Evolutionary conservation across 441 rosid species (phyloP), one percentile per base, ranked within the genome.

Genomic region (Populus trichocarpa): DNA sequence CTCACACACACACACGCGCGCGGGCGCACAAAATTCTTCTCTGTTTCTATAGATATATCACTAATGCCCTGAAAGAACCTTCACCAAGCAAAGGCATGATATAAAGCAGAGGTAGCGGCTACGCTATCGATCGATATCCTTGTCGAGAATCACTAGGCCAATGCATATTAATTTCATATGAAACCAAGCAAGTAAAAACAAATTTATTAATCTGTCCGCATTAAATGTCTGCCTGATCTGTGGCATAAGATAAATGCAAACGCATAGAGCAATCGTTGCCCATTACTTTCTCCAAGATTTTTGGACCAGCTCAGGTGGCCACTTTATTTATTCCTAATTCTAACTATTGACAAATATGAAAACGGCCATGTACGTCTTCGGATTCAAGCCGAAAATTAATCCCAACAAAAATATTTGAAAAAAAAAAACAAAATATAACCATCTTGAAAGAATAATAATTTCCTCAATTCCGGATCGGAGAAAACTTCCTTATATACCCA

Each of bases 51-150:
- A 72, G 79, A 83, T 78, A 13, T 72, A 36, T 80, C 83, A 74
- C 81, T 67, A 23, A 78, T 13, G 86, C 86, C 65, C 79, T 88
- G 89, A 81, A 84, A 84, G 83, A 81, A 30, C 81, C 83, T 76
- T n/a, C 36, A 28, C 72, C 78, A 40, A 50, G 40, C 23, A 11
- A 42, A 40, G 67, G 3, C 68, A 46, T 57, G 50, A 75, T 79
- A 70, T 75, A 82, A 65, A 79, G 77, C 16, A 0, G 25, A 4
- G 0, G 7, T 5, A 53, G 61, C n/a, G 61, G n/a, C 61, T 16
- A 6, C 59, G 2, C n/a, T 50, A 14, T 72, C n/a, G 2, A 14
- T 72, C n/a, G 2, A 6, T 50, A 14, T 72, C 42, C 71, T 78
- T 53, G 73, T 35, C 46, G 57, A 9, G 28, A 12, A 18, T 64